phyloP scores from a whole-genome alignment of 495 filamentous ascomycete species.

The Aspergillus bertholletiae region DNA sequence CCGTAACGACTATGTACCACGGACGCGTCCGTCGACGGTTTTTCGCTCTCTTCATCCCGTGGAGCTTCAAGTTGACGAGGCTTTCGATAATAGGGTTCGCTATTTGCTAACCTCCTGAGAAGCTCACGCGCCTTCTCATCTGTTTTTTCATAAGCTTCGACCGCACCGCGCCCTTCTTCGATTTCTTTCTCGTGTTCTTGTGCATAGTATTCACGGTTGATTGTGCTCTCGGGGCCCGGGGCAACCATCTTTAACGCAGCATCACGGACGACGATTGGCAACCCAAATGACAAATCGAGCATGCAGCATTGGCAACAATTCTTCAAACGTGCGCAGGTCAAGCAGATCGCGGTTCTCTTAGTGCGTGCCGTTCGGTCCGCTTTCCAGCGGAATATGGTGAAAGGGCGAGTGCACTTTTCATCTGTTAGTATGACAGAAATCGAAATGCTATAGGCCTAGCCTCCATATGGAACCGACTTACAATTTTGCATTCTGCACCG shows the following conservation, averaged over 20 bases:
- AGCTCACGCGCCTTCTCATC: conserved; percentile 94
- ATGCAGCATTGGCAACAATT: conserved; percentile 99
- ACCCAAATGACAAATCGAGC: conserved; percentile 91
- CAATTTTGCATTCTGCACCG: conserved; percentile 64
- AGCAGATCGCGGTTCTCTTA: conserved; percentile 85
- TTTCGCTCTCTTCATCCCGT: conserved; percentile 36
- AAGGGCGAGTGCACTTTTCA: conserved; percentile 78
- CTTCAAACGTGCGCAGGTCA: conserved; percentile 92
- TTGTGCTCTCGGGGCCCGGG: conserved; percentile 81
- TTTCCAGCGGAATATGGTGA: conserved; percentile 94
- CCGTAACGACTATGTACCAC: conserved; percentile 42
- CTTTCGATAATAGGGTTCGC: conserved; percentile 91
- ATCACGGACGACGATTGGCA: conserved; percentile 90
- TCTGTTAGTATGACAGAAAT: conserved; percentile 7
- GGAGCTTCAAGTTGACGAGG: conserved; percentile 61
- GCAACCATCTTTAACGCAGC: conserved; percentile 97
- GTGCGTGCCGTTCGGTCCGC: conserved; percentile 82
- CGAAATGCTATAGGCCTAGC: not conserved
- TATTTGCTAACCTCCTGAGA: conserved; percentile 77
- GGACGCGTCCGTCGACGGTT: conserved; percentile 21
- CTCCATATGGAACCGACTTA: conserved; percentile 19
- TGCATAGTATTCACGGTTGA: conserved; percentile 96
- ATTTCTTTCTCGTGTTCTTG: conserved; percentile 95
- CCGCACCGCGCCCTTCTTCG: conserved; percentile 78
- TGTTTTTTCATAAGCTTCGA: conserved; percentile 92